Evolutionary conservation across 1,284 basidiomycete genomes (phyloP), one percentile per base, ranked within the genome.

Genomic region (Irpex sp.): DNA sequence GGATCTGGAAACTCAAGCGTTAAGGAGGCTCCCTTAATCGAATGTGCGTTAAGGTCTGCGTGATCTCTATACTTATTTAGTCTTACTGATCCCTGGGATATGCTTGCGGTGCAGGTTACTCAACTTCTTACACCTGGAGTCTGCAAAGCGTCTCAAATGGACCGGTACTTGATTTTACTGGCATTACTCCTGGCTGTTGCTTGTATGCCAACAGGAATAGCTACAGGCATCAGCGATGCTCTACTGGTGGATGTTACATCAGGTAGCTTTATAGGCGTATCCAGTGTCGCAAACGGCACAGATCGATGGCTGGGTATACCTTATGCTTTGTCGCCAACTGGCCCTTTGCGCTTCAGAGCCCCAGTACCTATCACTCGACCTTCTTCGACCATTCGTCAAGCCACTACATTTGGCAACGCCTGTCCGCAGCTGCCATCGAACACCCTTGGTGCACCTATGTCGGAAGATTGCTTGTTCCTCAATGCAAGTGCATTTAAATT

Each of bases 251-350:
- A 9, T 9, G 3, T 49, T 49, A 49, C 48, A n/a, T 49, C 48
- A 9, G 48, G 48, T n/a, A 21, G 18, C 9, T 49, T 49, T 49
- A 6, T 49, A 49, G 48, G 48, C 3, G 18, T 18, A 21, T n/a
- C 48, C 48, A 49, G 48, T 21, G 19, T n/a, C 19, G 12, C 55
- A 18, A 79, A 78, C 61, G 78, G 77, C 10, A 79, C 78, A 4
- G 82, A 85, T 7, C 64, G 65, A 16, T 86, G 82, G 79, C 75
- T 88, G 3, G 87, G 87, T 1, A 83, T 92, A 53, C 88, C 86
- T 0, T 91, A 82, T 64, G 87, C 85, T 16, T 73, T 82, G 62
- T 78, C 87, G 21, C 88, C 86, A 0, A 66, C 81, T 4, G 83
- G 83, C 0, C 35, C 64, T 5, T 72, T 84, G 19, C 79, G 86